Conservation (phyloP, 2,329 filamentous ascomycete species). For the Cladosporium sp. region DNA sequence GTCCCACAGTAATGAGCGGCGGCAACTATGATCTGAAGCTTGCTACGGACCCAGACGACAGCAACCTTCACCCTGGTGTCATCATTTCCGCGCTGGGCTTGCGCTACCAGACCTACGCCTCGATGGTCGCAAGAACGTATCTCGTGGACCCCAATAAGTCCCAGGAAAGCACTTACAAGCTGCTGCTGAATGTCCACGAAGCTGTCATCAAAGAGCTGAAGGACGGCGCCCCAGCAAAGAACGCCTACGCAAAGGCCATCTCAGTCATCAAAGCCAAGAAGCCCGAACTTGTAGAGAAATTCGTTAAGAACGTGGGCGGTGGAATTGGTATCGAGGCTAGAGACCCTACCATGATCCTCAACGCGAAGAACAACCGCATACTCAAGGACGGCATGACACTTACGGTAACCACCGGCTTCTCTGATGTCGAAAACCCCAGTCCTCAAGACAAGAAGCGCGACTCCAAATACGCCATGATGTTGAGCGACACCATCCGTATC, state of each 20-base stretch:
- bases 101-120: conserved; percentile 93
- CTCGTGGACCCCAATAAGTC: conserved; percentile 95
- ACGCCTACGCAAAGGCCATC: conserved; percentile 86
- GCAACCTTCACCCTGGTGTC: conserved; percentile 79
- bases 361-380: conserved; percentile 75
- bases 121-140: conserved; percentile 87
- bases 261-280: conserved; percentile 80
- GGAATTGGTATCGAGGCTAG: conserved; percentile 90
- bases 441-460: conserved; percentile 81
- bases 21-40: conserved; percentile 91
- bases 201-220: conserved; percentile 85
- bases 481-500: conserved; percentile 90
- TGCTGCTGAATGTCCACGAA: conserved; percentile 79
- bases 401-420: conserved; percentile 82
- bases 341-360: conserved; percentile 78
- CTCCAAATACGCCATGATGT: conserved; percentile 79
- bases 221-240: conserved; percentile 80
- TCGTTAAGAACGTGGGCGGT: conserved; percentile 85
- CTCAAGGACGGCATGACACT: conserved; percentile 98
- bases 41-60: conserved; percentile 72
- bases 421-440: conserved; percentile 80
- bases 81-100: conserved; percentile 90
- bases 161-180: conserved; percentile 90
- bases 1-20: conserved; percentile 88
- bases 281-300: conserved; percentile 91